A percentile compares a stretch with the other conserved stretches of the same genome.
phyloP scores from a whole-genome alignment of 805 yeast species.

The Candida glaebosa region DNA sequence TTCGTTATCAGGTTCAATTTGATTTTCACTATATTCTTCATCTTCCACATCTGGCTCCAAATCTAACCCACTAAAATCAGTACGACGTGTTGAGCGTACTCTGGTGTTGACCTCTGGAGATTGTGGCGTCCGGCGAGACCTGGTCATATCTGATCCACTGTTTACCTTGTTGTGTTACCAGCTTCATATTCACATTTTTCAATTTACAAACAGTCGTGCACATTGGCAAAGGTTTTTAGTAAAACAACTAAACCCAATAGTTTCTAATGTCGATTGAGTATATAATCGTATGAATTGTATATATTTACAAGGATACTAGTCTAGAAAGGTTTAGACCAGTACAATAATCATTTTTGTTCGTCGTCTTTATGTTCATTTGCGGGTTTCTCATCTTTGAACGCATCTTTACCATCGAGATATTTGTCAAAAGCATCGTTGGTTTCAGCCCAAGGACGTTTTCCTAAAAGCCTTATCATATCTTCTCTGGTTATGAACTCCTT shows the following conservation, averaged over 20 bases:
- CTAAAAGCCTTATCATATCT: slow-evolving; percentile 86
- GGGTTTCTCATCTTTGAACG: slow-evolving; percentile 35
- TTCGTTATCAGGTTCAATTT: slow-evolving; percentile 9
- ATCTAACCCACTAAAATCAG: slow-evolving; percentile 16
- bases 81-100: slow-evolving; percentile 4
- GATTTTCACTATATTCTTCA: slow-evolving; percentile 13
- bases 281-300: not conserved
- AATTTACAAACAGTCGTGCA: not conserved
- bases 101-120: not conserved
- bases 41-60: slow-evolving; percentile 15
- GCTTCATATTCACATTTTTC: not conserved
- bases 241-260: not conserved
- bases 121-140: not conserved
- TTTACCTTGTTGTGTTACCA: no score
- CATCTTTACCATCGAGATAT: slow-evolving; percentile 49
- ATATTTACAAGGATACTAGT: slow-evolving; percentile 6
- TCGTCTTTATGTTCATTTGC: slow-evolving; percentile 24
- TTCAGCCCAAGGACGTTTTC: slow-evolving; percentile 90
- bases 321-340: not conserved
- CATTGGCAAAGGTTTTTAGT: not conserved
- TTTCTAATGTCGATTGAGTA: not conserved
- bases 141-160: not conserved
- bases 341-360: slow-evolving; percentile 7
- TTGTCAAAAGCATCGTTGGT: slow-evolving; percentile 88
- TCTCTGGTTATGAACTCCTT: slow-evolving; percentile 93